These are phyloP conservation scores for Wakefieldia striispora DNA, from an alignment of 768 basidiomycete species.

Conservation along the genomic window DNA sequence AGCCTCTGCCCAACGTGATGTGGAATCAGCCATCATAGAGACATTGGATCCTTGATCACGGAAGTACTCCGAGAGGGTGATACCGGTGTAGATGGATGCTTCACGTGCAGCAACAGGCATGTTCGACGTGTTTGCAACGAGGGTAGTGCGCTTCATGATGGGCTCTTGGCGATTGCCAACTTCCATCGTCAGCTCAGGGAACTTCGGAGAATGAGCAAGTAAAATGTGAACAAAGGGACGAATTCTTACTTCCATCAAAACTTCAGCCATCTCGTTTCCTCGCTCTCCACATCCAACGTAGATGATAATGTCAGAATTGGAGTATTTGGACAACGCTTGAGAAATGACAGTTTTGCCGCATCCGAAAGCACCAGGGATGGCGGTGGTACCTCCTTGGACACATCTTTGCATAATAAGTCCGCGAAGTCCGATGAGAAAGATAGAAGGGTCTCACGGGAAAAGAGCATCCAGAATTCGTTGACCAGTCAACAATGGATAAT, in stretches of 20 bases:
- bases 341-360: constrained; percentile 99
- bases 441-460: constrained; percentile 70
- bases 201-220: constrained; percentile 37
- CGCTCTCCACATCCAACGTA: constrained; percentile 99
- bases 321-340: constrained; percentile 96
- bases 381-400: constrained; percentile 94
- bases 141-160: constrained; percentile 99
- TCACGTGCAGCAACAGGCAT: constrained; percentile 99
- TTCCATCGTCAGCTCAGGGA: constrained; percentile 93
- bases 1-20: constrained; percentile 98
- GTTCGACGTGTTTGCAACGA: constrained; percentile 99
- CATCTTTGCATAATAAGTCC: constrained; percentile 48
- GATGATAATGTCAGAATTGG: constrained; percentile 98
- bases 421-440: neutral
- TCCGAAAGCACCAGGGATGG: constrained; percentile 98
- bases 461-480: constrained; percentile 96
- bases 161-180: constrained; percentile 92
- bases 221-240: constrained; percentile 2
- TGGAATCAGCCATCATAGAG: constrained; percentile 99
- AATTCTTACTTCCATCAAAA: constrained; percentile 84
- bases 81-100: constrained; percentile 99
- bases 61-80: constrained; percentile 99
- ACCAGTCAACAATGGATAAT: constrained; percentile 90
- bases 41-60: constrained; percentile 98
- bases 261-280: constrained; percentile 99